Evolutionary conservation across 1,139 yeast genomes (phyloP).

Genomic region (Blastobotrys serpentis): DNA sequence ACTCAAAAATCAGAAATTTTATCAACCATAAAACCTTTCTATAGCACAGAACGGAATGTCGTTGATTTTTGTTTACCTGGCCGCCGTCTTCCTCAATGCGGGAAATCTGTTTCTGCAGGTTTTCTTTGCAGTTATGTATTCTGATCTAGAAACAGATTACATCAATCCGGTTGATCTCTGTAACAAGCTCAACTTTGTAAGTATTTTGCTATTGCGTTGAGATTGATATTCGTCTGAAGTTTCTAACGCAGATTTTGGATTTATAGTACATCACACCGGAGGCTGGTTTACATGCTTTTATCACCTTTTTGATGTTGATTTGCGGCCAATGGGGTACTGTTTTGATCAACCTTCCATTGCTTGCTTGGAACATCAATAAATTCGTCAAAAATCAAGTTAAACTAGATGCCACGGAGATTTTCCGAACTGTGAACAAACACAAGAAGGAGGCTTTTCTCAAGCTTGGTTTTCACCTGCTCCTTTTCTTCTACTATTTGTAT

Average conservation of each 20-base stretch:
- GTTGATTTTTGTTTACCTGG: slow-evolving; percentile 26
- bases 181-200: slow-evolving; percentile 64
- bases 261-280: slow-evolving; percentile 69
- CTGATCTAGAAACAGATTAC: slow-evolving; percentile 86
- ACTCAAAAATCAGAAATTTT: background rate
- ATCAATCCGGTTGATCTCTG: slow-evolving; percentile 93
- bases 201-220: no score
- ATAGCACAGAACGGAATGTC: slow-evolving; percentile 1
- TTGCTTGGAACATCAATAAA: slow-evolving; percentile 77
- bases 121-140: slow-evolving; percentile 82
- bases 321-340: slow-evolving; percentile 89
- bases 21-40: background rate
- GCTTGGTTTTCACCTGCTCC: slow-evolving; percentile 77
- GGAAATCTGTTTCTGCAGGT: slow-evolving; percentile 83
- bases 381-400: slow-evolving; percentile 66
- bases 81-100: slow-evolving; percentile 71
- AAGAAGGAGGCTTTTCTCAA: slow-evolving; percentile 85
- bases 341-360: slow-evolving; percentile 72
- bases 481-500: slow-evolving; percentile 90
- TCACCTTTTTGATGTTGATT: slow-evolving; percentile 63
- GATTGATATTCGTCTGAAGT: background rate
- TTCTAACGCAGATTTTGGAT: slow-evolving; percentile 10
- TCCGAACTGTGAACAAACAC: slow-evolving; percentile 84
- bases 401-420: slow-evolving; percentile 92
- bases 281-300: slow-evolving; percentile 71